Evolutionary conservation across 2,329 filamentous ascomycete genomes (phyloP), one percentile per base, ranked within the genome.

Genomic region (Beauveria pseudobassiana): DNA sequence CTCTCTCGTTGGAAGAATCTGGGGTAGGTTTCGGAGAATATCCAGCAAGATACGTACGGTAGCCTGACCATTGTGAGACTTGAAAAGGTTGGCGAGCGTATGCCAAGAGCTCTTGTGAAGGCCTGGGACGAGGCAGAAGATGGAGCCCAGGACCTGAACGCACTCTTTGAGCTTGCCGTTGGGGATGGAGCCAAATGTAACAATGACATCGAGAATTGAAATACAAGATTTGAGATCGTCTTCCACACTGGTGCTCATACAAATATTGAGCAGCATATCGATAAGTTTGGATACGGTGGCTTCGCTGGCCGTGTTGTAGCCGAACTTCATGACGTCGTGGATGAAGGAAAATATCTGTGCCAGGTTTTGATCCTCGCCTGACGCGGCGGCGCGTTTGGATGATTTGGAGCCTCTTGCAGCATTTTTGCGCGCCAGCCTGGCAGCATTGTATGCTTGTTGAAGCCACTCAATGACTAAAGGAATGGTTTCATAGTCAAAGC

Each of bases 251-350:
- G 89, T 91, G 66, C 81, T 84, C 71, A 85, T 82, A 73, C 88
- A 91, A 51, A 92, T 89, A 59, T 78, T 74, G 51, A 91, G 77
- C 9, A 90, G 75, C 14, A 80, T 80, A 62, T 84, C 80, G 62
- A 93, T 82, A 59, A 92, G 74, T 3, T 78, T 77, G 57, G 80
- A 80, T 22, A 89, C 78, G 51, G 87, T 83, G 38, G 79, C 74
- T 65, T 89, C 86, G 65, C 82, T 81, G 26, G 88, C 85, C 38
- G 85, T 80, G 66, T 87, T 88, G 71, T 86, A 88, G 70, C 87
- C 90, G 77, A 90, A 92, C 70, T 90, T 91, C 75, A 90, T 85
- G 59, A 90, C 79, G 64, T 89, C 85, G 62, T 82, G 80, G 59
- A 88, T 79, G 65, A 87, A 89, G 14, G 77, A 73, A 68, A 91